phyloP scores from a whole-genome alignment of 164 flowering plant species.

The Magnolia sinica region DNA sequence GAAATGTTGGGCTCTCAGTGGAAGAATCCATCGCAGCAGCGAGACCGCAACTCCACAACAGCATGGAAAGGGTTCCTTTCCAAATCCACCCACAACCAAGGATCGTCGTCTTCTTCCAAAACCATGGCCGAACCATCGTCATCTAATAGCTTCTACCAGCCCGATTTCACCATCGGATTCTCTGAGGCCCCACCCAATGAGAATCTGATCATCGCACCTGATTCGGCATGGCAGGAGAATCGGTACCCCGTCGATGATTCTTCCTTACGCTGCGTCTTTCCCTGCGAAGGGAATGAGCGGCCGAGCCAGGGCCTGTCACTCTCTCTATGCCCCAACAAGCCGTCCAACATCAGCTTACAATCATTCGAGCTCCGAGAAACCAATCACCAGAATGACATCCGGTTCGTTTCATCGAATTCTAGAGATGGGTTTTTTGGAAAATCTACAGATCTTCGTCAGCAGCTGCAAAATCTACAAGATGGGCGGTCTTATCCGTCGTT shows the following conservation, averaged over 20 bases:
- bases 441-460: slow-evolving; percentile 24
- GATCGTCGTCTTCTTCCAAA: slow-evolving; percentile 33
- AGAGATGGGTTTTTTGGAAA: slow-evolving; percentile 35
- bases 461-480: slow-evolving; percentile 1
- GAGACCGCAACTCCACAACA: slow-evolving; percentile 20
- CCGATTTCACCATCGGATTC: slow-evolving; percentile 16
- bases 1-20: slow-evolving; percentile 45
- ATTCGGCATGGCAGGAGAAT: slow-evolving; percentile 21
- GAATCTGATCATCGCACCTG: slow-evolving; percentile 34
- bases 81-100: slow-evolving; percentile 15
- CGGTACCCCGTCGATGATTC: slow-evolving; percentile 23
- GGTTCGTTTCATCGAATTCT: slow-evolving; percentile 16
- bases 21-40: slow-evolving; percentile 8
- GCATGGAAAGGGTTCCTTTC: slow-evolving; percentile 33
- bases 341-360: slow-evolving; percentile 50
- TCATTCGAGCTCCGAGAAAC: slow-evolving; percentile 60
- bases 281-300: slow-evolving; percentile 61
- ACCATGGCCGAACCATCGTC: background rate
- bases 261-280: slow-evolving; percentile 42
- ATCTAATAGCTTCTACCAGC: slow-evolving; percentile 21
- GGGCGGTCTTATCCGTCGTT: background rate
- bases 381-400: slow-evolving; percentile 14
- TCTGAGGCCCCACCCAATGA: slow-evolving; percentile 18
- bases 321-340: slow-evolving; percentile 54
- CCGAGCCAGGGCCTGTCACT: slow-evolving; percentile 79